Evolutionary conservation across 371 early-diverging fungal species (phyloP).

Genomic region (Gilbertella persicaria): DNA sequence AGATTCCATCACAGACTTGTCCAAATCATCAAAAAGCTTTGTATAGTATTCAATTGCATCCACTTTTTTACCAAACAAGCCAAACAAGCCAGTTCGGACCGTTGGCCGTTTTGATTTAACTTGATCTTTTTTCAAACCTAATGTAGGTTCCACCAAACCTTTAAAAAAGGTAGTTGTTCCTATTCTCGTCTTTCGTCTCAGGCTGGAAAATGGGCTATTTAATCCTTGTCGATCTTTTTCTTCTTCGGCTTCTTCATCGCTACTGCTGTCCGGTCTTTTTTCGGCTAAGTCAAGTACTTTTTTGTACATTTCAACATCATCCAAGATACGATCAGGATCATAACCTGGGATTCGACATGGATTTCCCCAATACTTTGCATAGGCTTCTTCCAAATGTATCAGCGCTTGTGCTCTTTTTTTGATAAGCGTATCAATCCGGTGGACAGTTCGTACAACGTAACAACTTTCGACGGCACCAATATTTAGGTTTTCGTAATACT

Average conservation of each 20-base stretch:
- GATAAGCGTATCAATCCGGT: constrained; percentile 30
- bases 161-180: constrained; percentile 20
- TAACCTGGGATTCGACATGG: constrained; percentile 45
- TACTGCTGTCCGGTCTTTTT: constrained; percentile 2
- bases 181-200: constrained; percentile 22
- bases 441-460: constrained; percentile 57
- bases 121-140: constrained; percentile 1
- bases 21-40: constrained; percentile 35
- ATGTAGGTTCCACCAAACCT: constrained; percentile 11
- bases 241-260: constrained; percentile 2
- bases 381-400: constrained; percentile 40
- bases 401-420: constrained; percentile 38
- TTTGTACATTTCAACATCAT: constrained; percentile 34
- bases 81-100: constrained; percentile 27
- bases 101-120: constrained; percentile 25
- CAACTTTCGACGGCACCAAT: constrained; percentile 55
- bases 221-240: background rate
- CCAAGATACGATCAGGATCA: constrained; percentile 45
- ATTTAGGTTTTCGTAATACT: constrained; percentile 54
- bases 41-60: constrained; percentile 53
- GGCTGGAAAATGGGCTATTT: background rate
- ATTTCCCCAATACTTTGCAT: constrained; percentile 49
- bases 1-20: constrained; percentile 29
- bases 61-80: constrained; percentile 38
- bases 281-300: constrained; percentile 24